A percentile compares a stretch with the other conserved stretches of the same genome.
phyloP scores from a whole-genome alignment of 345 rosid genomes.

The Erucastrum elatum region DNA sequence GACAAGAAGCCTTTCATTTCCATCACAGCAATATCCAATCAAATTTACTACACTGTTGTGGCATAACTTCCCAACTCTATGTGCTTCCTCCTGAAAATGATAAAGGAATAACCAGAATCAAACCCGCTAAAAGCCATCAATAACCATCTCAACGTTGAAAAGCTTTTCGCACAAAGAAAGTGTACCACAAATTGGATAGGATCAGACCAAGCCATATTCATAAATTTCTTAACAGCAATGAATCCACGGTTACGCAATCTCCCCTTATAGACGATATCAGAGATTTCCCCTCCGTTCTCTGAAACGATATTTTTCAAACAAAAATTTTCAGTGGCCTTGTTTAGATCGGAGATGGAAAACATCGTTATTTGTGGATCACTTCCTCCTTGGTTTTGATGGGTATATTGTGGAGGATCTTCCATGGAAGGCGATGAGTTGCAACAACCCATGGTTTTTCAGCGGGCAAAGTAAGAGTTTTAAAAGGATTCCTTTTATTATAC shows the following conservation, averaged over 20 bases:
- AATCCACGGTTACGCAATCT: constrained; percentile 48
- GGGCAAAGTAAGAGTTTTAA: background rate
- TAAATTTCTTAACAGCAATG: constrained; percentile 65
- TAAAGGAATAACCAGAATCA: background rate
- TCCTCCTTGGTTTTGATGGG: constrained; percentile 27
- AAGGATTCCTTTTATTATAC: background rate
- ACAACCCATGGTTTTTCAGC: constrained; percentile 61
- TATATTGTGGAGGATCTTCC: constrained; percentile 29
- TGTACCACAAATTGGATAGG: constrained; percentile 57
- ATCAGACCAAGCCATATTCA: constrained; percentile 65
- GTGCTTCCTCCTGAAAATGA: constrained; percentile 64
- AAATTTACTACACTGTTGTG: constrained; percentile 70
- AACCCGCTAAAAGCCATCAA: background rate
- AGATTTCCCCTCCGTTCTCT: constrained; percentile 47
- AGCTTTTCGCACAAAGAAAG: background rate
- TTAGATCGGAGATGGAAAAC: constrained; percentile 60
- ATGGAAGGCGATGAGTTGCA: constrained; percentile 51
- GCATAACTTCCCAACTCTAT: constrained; percentile 72
- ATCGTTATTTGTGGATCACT: constrained; percentile 45
- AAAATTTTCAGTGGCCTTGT: constrained; percentile 59
- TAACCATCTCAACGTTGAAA: background rate
- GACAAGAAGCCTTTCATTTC: constrained; percentile 81
- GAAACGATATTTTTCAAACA: constrained; percentile 57
- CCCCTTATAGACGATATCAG: constrained; percentile 60
- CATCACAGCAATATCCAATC: constrained; percentile 93